phyloP scores from a whole-genome alignment of 2,329 filamentous ascomycete species.

The Microdochium trichocladiopsis region DNA sequence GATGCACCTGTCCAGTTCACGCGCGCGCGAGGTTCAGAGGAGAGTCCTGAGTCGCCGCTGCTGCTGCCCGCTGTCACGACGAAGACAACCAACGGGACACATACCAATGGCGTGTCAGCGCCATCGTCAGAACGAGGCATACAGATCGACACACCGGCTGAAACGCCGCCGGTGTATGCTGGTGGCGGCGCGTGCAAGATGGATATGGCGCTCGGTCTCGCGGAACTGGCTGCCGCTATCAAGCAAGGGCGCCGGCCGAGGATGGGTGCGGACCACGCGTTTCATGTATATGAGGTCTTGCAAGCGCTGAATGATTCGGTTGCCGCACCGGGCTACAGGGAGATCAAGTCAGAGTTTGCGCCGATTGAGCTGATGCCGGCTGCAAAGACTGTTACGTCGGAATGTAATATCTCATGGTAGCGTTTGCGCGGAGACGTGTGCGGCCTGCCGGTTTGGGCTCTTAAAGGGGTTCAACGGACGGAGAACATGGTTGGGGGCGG shows the following conservation, averaged over 20 bases:
- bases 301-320: neutral
- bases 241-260: neutral
- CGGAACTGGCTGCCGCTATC: neutral
- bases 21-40: neutral
- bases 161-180: neutral
- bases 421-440: too few relatives aligned
- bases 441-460: too few relatives aligned
- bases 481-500: too few relatives aligned
- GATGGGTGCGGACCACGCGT: neutral
- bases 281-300: neutral
- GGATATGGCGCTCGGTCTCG: neutral
- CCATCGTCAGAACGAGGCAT: neutral
- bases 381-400: neutral
- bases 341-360: neutral
- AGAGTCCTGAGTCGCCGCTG: neutral
- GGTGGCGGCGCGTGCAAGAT: neutral
- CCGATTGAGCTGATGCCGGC: neutral
- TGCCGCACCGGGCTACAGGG: neutral
- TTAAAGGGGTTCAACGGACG: too few relatives aligned
- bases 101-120: neutral
- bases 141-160: neutral
- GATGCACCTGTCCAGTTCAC: neutral
- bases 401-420: neutral
- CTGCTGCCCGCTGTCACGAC: neutral
- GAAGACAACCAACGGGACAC: neutral